These are phyloP conservation scores for Dendrobium nobile DNA, from an alignment of 106 monocot genomes.

Conservation along the genomic window DNA sequence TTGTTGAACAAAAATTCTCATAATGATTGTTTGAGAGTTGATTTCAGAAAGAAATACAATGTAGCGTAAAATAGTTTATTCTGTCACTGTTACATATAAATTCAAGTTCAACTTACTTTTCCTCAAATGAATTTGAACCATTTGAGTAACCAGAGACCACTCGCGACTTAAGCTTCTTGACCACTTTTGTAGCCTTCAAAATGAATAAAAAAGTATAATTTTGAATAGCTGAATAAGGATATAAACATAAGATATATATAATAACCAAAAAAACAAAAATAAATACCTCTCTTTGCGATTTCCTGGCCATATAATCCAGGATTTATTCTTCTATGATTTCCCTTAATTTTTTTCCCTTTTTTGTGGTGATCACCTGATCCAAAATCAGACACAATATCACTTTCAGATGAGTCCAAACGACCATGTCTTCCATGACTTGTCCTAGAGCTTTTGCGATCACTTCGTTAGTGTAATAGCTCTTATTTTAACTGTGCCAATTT, in stretches of 20 bases:
- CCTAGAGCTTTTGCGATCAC: neutral
- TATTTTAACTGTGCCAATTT: too few relatives aligned
- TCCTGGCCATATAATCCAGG: slow-evolving; percentile 63
- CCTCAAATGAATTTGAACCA: slow-evolving; percentile 87
- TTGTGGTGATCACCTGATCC: slow-evolving; percentile 17
- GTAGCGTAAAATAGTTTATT: neutral
- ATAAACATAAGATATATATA: neutral
- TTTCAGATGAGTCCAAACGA: neutral
- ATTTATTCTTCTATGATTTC: slow-evolving; percentile 50
- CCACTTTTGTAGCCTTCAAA: slow-evolving; percentile 63
- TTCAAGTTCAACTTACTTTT: slow-evolving; percentile 39
- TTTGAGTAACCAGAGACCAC: slow-evolving; percentile 77
- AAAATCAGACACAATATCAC: neutral
- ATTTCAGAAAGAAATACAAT: neutral
- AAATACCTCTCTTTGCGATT: slow-evolving; percentile 69
- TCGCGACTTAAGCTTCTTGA: slow-evolving; percentile 71
- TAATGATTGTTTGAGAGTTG: neutral
- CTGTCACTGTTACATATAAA: neutral
- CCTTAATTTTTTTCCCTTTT: slow-evolving; percentile 7
- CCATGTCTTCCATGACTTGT: neutral
- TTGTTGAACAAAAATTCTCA: too few relatives aligned
- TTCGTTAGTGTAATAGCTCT: too few relatives aligned
- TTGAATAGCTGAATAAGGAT: neutral
- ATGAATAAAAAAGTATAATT: neutral
- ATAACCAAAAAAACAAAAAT: neutral